Base-by-base conservation (phyloP, 495 filamentous ascomycete species). In the Aspergillus coremiiformis region DNA sequence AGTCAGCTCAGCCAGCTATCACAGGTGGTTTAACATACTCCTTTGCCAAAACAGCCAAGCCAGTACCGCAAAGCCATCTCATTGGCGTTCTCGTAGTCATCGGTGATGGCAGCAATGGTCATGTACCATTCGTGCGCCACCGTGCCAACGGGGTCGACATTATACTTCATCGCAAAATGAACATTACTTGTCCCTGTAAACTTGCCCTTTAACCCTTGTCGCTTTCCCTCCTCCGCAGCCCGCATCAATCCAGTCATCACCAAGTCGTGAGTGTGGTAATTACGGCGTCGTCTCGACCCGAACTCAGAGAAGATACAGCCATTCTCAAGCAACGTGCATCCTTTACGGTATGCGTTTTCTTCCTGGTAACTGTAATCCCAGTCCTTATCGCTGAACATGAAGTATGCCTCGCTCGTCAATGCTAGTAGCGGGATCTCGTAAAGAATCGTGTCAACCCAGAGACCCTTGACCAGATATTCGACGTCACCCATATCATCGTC, bases 41-140 rank as follows among this genome's bases (percentile, higher is more conserved):
- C 91, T 66, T 90, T 84, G 0, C 92, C 93, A 59, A 95, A 98
- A 55, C 89, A 95, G 11, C 81, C 83, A 17, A 95, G 76, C 93
- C 93, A 98, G 63, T 90, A 88, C 44, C 78, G 69, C 61, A 98
- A 71, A 0, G 87, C 89, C 52, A 84, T 77, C 65, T 92, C 89
- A 50, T 89, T 95, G 5, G 94, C 89, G 45, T 78, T 77, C 54
- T 76, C 71, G 59, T 97, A 98, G 68, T 96, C 82, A 49, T 87
- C 77, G 3, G 86, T 91, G 60, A 96, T 87, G 29, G 93, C 91
- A 14, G 93, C 93, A 47, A 95, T 89, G 35, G 88, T 89, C 93
- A 98, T 98, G 71, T 95, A 96, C 94, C 94, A 98, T 69, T 98
- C 93, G 56, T 98, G 93, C 0, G 94, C 93, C 1, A 98, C 91